Base-by-base conservation (phyloP, 208 protist species). In the Lotmaria passim region DNA sequence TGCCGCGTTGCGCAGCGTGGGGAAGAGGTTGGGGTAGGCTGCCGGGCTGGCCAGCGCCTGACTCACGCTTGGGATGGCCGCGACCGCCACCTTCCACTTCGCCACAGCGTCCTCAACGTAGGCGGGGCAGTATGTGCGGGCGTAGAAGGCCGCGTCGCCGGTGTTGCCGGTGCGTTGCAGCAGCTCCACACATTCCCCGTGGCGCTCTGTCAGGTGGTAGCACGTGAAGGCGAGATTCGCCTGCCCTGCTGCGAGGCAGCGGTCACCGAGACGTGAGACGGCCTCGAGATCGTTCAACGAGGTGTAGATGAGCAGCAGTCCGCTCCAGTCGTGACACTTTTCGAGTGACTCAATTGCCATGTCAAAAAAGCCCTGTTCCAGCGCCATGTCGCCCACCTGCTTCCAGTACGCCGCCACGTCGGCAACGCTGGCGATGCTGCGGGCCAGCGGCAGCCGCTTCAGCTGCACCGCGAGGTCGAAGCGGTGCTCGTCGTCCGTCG, bases 11-110 rank as follows among this genome's bases (percentile, higher is more conserved):
- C 51, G 56, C 60, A 81, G 30, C 12, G 39, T 70, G 61, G 96
- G 95, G 74, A 99, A 99, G 6, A 99, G 81, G 81, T 99, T 98
- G 5, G 96, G 92, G 73, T 98, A 99, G 30, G 91, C 80, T 14
- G 50, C 63, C 10, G 98, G 98, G 75, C 91, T 90, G 17, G 98
- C 96, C 5, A 99, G 82, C 15, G 96, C 79, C 60, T 98, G 85
- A 24, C 78, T 78, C 26, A 93, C 69, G 52, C 78, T 85, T 23
- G 96, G 97, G 0, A 90, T 74, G 15, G 74, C 36, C 12, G 83
- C 62, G n/a, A 99, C 77, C 1, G 86, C 68, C 28, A 75, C 66
- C 71, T 90, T 97, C 98, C 98, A 99, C 69, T 94, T 68, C 31
- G 69, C 62, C 14, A 99, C 93, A 21, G 88, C 79, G 10, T 89